Evolutionary conservation across 192 early-diverging fungal species (phyloP), one percentile per base, ranked within the genome.

Genomic region (Funneliformis mosseae): DNA sequence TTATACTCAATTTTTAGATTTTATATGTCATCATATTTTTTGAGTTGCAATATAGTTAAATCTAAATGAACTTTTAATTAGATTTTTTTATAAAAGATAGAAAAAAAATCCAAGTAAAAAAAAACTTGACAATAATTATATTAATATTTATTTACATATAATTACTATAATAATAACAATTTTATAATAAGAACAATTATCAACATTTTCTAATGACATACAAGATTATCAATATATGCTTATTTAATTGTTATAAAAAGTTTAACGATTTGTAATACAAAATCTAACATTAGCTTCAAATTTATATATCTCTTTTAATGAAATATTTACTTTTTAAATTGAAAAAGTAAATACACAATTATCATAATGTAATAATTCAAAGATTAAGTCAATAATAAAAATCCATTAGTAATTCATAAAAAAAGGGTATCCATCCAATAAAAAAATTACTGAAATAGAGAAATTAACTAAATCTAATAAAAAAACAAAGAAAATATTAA

Each of bases 81-180:
- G 62, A 4, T 7, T 63, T 23, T 63, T 63, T 63, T 63, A 63
- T 63, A 0, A 63, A n/a, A 1, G 62, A 63, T 63, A 7, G 62
- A 63, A 23, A 63, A 63, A 63, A 63, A 23, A 63, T 63, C 62
- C 62, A 63, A 63, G 62, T 63, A 10, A 63, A 63, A 63, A 23
- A 3, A 33, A 33, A 2, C 33, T 33, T 33, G 3, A 2, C 3
- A 33, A 33, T 33, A 33, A 0, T 33, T 33, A 33, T 33, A 33
- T 3, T 3, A 33, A 33, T 3, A 2, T 33, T 33, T 33, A 33
- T 33, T 33, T n/a, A n/a, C n/a, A n/a, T n/a, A n/a, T n/a, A n/a
- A n/a, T n/a, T n/a, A n/a, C 33, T 33, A 33, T 33, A 0, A 3
- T 3, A 33, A 33, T 3, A 33, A 33, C 33, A 33, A 33, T 8